A percentile compares a stretch with the other conserved stretches of the same genome.
phyloP scores from a whole-genome alignment of 495 filamentous ascomycete genomes.

The Cryomyces minteri region DNA sequence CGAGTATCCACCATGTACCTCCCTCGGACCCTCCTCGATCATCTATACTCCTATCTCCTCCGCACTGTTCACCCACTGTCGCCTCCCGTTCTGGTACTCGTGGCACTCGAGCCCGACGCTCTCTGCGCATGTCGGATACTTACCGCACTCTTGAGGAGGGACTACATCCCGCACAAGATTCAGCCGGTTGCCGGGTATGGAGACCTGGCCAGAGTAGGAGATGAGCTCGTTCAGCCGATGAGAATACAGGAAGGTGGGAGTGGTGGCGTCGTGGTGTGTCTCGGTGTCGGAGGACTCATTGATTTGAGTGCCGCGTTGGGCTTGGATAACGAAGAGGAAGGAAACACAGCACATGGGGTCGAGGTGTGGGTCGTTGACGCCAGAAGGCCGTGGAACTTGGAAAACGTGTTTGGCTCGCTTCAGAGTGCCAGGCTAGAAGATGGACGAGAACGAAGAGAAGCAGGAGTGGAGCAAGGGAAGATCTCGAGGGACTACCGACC shows the following conservation, averaged over 20 bases:
- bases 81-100: slow-evolving; percentile 79
- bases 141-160: slow-evolving; percentile 75
- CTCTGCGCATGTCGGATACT: slow-evolving; percentile 92
- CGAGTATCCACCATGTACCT: slow-evolving; percentile 56
- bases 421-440: slow-evolving; percentile 25
- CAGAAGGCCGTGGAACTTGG: slow-evolving; percentile 82
- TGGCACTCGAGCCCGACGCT: slow-evolving; percentile 85
- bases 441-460: slow-evolving; percentile 28
- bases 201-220: slow-evolving; percentile 61
- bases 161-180: slow-evolving; percentile 97
- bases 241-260: slow-evolving; percentile 58
- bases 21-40: slow-evolving; percentile 69
- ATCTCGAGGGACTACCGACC: slow-evolving; percentile 52
- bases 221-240: slow-evolving; percentile 65
- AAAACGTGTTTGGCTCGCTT: slow-evolving; percentile 59
- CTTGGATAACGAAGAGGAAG: slow-evolving; percentile 32
- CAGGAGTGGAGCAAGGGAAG: slow-evolving; percentile 42
- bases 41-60: slow-evolving; percentile 77
- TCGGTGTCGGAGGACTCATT: slow-evolving; percentile 81
- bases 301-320: slow-evolving; percentile 62
- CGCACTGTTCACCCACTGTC: slow-evolving; percentile 64
- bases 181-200: slow-evolving; percentile 85
- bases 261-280: slow-evolving; percentile 76
- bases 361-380: slow-evolving; percentile 93
- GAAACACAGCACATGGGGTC: slow-evolving; percentile 44